Evolutionary conservation across 2,329 filamentous ascomycete genomes (phyloP).

Genomic region (Ophiostoma australiae): DNA sequence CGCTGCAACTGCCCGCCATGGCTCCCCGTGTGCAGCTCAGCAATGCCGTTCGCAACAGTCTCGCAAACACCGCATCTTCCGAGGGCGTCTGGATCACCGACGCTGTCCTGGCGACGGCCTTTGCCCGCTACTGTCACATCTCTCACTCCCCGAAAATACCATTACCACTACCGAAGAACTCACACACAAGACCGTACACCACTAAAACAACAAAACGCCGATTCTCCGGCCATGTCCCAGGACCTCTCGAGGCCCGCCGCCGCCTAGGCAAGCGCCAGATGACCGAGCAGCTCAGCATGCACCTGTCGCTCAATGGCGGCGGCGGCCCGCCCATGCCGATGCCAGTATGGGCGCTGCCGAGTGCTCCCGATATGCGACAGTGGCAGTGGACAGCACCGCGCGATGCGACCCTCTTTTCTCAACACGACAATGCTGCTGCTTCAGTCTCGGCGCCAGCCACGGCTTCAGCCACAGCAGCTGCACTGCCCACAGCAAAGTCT

Average conservation of each 20-base stretch:
- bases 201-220: conserved; percentile 28
- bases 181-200: background rate
- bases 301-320: conserved; percentile 29
- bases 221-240: conserved; percentile 42
- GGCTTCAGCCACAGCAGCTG: background rate
- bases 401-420: conserved; percentile 20
- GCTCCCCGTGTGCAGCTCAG: conserved; percentile 24
- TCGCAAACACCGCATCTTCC: background rate
- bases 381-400: conserved; percentile 52
- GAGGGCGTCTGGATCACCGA: conserved; percentile 58
- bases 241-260: conserved; percentile 52
- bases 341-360: conserved; percentile 45
- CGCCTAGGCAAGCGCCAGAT: conserved; percentile 51
- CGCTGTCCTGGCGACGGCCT: conserved; percentile 47
- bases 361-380: conserved; percentile 41
- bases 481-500: background rate
- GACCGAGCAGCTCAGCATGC: conserved; percentile 45
- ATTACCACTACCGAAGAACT: background rate
- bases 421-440: conserved; percentile 22
- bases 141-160: background rate
- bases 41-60: conserved; percentile 15
- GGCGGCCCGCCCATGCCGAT: background rate
- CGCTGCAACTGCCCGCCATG: conserved; percentile 25
- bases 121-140: conserved; percentile 42
- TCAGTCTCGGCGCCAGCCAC: background rate